Base-by-base conservation (phyloP, 2,329 filamentous ascomycete genomes). In the Ascochyta lentis region DNA sequence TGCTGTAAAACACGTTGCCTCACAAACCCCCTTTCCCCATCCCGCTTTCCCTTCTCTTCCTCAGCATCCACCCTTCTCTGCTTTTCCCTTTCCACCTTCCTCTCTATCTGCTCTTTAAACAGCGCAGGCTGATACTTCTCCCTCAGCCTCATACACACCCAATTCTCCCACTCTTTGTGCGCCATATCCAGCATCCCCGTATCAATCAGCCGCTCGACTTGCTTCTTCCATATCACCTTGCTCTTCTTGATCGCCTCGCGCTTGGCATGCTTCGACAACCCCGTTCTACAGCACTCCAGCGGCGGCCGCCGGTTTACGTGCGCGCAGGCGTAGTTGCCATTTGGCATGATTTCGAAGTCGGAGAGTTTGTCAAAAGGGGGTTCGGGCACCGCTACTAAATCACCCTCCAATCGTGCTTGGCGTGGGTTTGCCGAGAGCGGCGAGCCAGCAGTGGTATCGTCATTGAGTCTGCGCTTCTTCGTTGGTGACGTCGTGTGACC, bases 91-190 rank as follows among this genome's bases (percentile, higher is more conserved):
- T 31, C 23, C 3, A 19, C 19, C 34, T 13, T 38, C 19, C 13
- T 27, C 13, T 9, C 16, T 10, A 12, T 19, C 24, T 27, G 6
- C 9, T 6, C 33, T 12, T 4, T 12, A 0, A 6, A 31, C 6
- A 41, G 13, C n/a, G 10, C 24, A 1, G 41, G 29, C 16, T 55
- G 41, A 12, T 50, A 19, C 38, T 50, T 46, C 29, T 37, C 15
- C 10, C 23, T 46, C 15, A 55, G 4, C 5, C 26, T 12, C 10
- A 1, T 2, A 1, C 5, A 13, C 1, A 24, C 4, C 51, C 56
- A 55, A 0, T 15, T 19, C 15, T 41, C 22, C 51, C 56, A 59
- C 3, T 44, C 51, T 41, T 42, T 59, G 19, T 59, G 47, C 24
- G 26, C 19, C 6, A 13, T 6, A 33, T 51, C 29, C 15, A 58